phyloP scores from a whole-genome alignment of 169 alveolate species.

The Prorocentrum cordatum region DNA sequence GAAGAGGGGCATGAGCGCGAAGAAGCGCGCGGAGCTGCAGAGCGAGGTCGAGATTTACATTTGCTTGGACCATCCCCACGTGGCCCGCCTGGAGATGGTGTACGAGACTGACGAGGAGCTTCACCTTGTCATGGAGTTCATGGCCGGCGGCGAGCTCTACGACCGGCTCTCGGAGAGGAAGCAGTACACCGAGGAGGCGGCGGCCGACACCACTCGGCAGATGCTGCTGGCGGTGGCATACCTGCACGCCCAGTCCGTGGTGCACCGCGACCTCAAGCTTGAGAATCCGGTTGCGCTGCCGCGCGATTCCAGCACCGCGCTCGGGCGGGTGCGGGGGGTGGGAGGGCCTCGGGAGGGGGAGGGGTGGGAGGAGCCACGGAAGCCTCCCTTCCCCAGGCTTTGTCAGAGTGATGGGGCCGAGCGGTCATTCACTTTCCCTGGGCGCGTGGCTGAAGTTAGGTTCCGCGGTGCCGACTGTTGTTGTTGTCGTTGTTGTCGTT shows the following conservation, averaged over 20 bases:
- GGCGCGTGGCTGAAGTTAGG: too few species aligned
- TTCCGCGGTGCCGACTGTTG: too few species aligned
- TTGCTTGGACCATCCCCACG: conserved; percentile 85
- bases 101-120: conserved; percentile 77
- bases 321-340: too few species aligned
- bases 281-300: conserved; percentile 62
- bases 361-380: too few species aligned
- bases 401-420: too few species aligned
- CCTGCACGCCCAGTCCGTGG: not conserved
- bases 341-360: too few species aligned
- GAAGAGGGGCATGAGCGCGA: conserved; percentile 11
- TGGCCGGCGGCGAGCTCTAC: conserved; percentile 80
- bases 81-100: conserved; percentile 81
- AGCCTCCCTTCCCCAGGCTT: too few species aligned
- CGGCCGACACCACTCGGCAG: not conserved
- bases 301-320: too few species aligned
- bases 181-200: conserved; percentile 34
- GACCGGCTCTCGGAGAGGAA: conserved; percentile 75
- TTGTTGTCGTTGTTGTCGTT: too few species aligned
- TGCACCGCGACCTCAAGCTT: conserved; percentile 23
- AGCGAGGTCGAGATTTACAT: conserved; percentile 74
- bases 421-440: too few species aligned
- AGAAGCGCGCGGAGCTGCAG: conserved; percentile 71
- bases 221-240: conserved; percentile 26
- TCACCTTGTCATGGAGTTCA: conserved; percentile 59